Base-by-base conservation (phyloP, 176 grass and related monocot species). In the Olyra latifolia region DNA sequence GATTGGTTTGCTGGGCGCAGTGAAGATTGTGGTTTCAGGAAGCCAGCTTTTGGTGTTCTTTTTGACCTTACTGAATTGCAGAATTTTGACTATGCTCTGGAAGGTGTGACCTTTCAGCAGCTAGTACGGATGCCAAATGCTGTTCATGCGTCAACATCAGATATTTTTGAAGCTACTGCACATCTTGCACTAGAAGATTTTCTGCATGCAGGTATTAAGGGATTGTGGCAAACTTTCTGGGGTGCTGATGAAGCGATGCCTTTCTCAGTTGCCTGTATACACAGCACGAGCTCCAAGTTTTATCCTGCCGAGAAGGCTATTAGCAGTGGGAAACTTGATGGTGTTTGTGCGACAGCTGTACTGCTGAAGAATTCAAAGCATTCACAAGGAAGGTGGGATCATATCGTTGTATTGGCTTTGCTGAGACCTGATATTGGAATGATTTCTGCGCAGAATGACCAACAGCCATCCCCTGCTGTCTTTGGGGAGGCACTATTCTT, bases 181-280 rank as follows among this genome's bases (percentile, higher is more conserved):
- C 93, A 95, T 69, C 92, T 98, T 74, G 96, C 90, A 28, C 75
- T 98, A 23, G 96, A 98, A 82, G 96, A 98, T 82, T 98, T 98
- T 82, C 81, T 98, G 56, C 90, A 98, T 67, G 90, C 96, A 14
- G 74, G 80, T 50, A 83, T 98, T 46, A 93, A 95, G 75, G 95
- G 96, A 29, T 46, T 98, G 48, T 98, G 90, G 96, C 84, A 91
- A 74, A 93, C 92, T 65, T 98, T 98, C 71, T 95, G 96, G 96
- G 90, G 90, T 23, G 82, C 85, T 81, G 96, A 93, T 85, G 88
- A 85, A 74, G 32, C 86, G 13, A 76, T 95, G 84, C 96, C 96
- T 46, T 98, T 88, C 45, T 91, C 92, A 39, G 96, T 98, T 71
- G 92, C 92, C 24, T 95, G 92, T 74, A 95, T 98, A 93, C 92